Percentiles rank a stretch among this genome's conserved stretches.
Conservation (phyloP, 345 rosid genomes). For the Eucalyptus tenuipes region DNA sequence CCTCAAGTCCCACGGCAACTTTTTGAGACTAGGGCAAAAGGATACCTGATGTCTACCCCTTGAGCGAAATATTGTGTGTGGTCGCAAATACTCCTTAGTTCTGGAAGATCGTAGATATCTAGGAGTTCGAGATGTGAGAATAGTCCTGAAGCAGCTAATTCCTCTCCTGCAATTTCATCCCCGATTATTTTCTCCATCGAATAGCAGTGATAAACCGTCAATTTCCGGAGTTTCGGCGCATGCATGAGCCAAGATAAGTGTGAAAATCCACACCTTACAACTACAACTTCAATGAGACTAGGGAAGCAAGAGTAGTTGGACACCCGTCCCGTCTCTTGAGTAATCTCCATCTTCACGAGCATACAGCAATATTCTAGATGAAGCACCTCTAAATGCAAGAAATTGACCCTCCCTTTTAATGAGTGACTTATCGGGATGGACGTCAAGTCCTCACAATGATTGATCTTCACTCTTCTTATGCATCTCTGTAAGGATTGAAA, state of each 20-base stretch:
- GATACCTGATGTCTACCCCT: rapidly evolving
- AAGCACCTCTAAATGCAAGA: background rate
- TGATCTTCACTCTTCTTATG: background rate
- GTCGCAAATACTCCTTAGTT: background rate
- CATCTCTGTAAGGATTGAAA: background rate
- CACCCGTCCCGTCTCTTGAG: background rate
- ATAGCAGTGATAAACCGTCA: rapidly evolving
- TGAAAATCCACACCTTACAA: rapidly evolving
- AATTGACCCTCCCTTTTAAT: too few species aligned
- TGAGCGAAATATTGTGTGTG: rapidly evolving
- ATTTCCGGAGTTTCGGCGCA: rapidly evolving
- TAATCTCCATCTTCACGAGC: rapidly evolving
- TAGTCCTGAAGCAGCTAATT: rapidly evolving
- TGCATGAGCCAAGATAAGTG: background rate
- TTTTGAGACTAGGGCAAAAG: rapidly evolving
- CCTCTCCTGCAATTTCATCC: background rate
- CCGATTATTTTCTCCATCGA: background rate
- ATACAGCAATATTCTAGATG: rapidly evolving
- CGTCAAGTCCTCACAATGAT: rapidly evolving
- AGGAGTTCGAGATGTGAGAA: rapidly evolving
- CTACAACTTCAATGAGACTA: rapidly evolving
- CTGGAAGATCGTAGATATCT: rapidly evolving
- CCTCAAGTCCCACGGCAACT: background rate
- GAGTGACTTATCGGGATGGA: background rate
- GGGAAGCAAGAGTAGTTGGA: background rate